Evolutionary conservation across 2,329 filamentous ascomycete species (phyloP), one percentile per base, ranked within the genome.

Genomic region (Cordyceps javanica): DNA sequence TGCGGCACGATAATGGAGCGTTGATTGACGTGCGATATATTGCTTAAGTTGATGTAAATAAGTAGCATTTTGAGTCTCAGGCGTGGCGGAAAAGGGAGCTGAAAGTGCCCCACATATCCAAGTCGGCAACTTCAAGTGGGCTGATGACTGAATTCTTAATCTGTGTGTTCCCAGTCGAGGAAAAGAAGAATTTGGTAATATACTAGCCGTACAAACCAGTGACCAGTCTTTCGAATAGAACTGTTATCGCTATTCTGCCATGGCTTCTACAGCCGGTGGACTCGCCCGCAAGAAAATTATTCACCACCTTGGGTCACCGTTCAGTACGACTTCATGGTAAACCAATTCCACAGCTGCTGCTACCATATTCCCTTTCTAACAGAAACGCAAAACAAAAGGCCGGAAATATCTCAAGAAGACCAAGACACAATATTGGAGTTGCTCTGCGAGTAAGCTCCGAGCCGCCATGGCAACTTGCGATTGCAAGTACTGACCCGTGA

Each of bases 391-490:
- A 19, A 23, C 7, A 3, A 6, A 50, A 90, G 87, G 86, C 87
- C 87, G 8, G 69, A 77, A 42, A 77, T 88, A 44, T 74, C 76
- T 2, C 66, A 72, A 19, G 73, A 82, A 50, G 77, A 88, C 54
- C 85, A 89, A 68, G 79, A 86, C 53, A 76, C 78, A 4, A 86
- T 89, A 38, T 67, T 89, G 10, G 85, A 89, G 61, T 74, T 90
- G 50, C 75, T 89, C 5, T 88, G 82, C 80, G 80, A 76, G 87
- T 89, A 77, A 59, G 69, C 63, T 32, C 44, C n/a, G n/a, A 26
- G 50, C 74, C 13, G 25, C 25, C n/a, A 9, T 36, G 19, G 23
- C 14, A 38, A n/a, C 34, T 16, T 44, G 6, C 28, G 28, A 2
- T 19, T 8, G 21, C 28, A 6, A 36, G 10, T 16, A 42, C 60